Evolutionary conservation across 352 stramenopile species (phyloP).

Genomic region (Pythium phragmitis): DNA sequence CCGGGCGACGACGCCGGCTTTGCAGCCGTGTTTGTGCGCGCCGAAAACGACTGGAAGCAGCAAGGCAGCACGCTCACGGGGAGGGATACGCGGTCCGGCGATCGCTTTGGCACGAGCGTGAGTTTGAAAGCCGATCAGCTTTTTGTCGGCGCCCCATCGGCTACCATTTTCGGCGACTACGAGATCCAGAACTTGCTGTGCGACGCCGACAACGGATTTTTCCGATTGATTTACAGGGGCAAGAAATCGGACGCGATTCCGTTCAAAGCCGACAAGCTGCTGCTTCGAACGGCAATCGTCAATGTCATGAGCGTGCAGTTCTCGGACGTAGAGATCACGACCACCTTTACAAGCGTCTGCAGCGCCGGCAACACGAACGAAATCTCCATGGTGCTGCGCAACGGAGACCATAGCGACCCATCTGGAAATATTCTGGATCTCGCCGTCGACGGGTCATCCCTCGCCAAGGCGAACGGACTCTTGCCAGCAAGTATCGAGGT

Average conservation of each 20-base stretch:
- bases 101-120: conserved; percentile 78
- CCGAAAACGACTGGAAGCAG: conserved; percentile 75
- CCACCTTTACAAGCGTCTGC: conserved; percentile 54
- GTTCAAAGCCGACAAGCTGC: conserved; percentile 52
- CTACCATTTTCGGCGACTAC: conserved; percentile 68
- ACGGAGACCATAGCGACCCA: conserved; percentile 54
- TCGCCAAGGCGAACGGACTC: conserved; percentile 41
- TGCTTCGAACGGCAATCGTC: conserved; percentile 54
- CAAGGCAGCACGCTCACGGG: conserved; percentile 56
- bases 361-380: conserved; percentile 30
- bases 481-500: conserved; percentile 34
- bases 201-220: conserved; percentile 68
- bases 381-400: conserved; percentile 55
- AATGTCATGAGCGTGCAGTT: conserved; percentile 54
- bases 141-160: conserved; percentile 63
- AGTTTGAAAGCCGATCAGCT: conserved; percentile 49
- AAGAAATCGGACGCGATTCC: conserved; percentile 52
- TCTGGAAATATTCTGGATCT: conserved; percentile 62
- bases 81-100: conserved; percentile 54
- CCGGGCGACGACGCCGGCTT: conserved; percentile 60
- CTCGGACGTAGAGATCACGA: conserved; percentile 51
- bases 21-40: conserved; percentile 59
- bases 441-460: conserved; percentile 36
- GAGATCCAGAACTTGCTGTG: conserved; percentile 75
- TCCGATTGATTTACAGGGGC: conserved; percentile 60